These are phyloP conservation scores for Talaromyces adpressus DNA, from an alignment of 495 filamentous ascomycete species.

Conservation along the genomic window DNA sequence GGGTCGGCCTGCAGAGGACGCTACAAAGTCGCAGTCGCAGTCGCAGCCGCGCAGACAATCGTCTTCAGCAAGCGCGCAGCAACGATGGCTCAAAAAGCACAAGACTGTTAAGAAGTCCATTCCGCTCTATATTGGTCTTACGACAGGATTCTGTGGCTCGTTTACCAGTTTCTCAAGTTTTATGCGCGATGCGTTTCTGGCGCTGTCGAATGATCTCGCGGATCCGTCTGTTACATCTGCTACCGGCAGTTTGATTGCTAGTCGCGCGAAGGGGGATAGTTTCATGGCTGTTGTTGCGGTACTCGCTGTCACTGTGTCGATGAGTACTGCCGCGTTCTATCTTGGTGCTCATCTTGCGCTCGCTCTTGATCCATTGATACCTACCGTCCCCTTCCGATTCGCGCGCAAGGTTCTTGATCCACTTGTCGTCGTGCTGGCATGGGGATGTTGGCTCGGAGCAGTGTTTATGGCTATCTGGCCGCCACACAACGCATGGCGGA, in stretches of 20 bases:
- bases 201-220: conserved; percentile 67
- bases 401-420: conserved; percentile 58
- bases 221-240: conserved; percentile 30
- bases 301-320: conserved; percentile 56
- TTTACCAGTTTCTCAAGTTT: conserved; percentile 91
- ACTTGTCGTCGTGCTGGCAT: conserved; percentile 53
- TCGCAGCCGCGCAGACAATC: not conserved
- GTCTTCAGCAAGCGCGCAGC: conserved; percentile 14
- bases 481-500: conserved; percentile 66
- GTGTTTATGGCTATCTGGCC: conserved; percentile 68
- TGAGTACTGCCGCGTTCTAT: conserved; percentile 62
- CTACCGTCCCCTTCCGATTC: conserved; percentile 50
- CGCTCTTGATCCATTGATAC: conserved; percentile 45
- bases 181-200: conserved; percentile 78
- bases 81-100: conserved; percentile 40
- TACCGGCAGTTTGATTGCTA: conserved; percentile 4
- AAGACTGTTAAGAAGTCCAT: conserved; percentile 67
- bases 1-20: conserved; percentile 28
- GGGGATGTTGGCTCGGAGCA: conserved; percentile 72
- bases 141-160: conserved; percentile 90
- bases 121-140: conserved; percentile 84
- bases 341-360: conserved; percentile 74
- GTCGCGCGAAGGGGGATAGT: conserved; percentile 69
- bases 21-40: not conserved
- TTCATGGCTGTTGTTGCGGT: conserved; percentile 74